Conservation (phyloP, 176 grass and related monocot genomes). For the Eragrostis curvula region DNA sequence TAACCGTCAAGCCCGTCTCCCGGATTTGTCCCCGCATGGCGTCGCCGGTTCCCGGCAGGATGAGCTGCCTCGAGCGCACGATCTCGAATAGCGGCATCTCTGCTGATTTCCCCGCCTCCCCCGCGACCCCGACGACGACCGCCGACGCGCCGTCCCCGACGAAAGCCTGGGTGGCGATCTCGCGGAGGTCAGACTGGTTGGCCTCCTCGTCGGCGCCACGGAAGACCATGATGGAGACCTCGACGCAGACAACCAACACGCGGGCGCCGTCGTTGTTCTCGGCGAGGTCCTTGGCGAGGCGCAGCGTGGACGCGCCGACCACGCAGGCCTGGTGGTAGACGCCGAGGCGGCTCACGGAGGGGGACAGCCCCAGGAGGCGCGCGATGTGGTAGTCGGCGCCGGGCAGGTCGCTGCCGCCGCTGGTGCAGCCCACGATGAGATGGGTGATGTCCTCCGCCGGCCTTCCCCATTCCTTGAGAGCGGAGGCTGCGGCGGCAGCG, state of each 20-base stretch:
- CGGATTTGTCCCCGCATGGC: no score
- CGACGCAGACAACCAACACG: conserved; percentile 40
- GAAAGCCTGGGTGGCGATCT: conserved; percentile 36
- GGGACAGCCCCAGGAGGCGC: conserved; percentile 21
- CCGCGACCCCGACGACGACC: conserved; percentile 38
- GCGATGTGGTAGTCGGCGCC: conserved; percentile 47
- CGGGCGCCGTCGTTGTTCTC: conserved; percentile 50
- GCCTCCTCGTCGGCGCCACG: conserved; percentile 27
- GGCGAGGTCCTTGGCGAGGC: no score
- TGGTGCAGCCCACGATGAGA: conserved; percentile 40
- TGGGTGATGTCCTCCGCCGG: conserved; percentile 44
- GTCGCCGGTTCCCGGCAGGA: conserved; percentile 37
- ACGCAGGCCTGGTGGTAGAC: conserved; percentile 35
- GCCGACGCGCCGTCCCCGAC: conserved; percentile 50
- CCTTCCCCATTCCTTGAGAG: conserved; percentile 41
- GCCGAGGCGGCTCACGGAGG: conserved; percentile 20
- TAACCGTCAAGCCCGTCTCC: no score
- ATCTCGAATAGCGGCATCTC: conserved; percentile 41
- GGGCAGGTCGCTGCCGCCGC: conserved; percentile 47
- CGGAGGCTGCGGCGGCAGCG: background rate
- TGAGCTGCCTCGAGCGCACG: conserved; percentile 13
- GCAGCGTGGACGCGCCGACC: background rate
- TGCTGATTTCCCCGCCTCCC: no score
- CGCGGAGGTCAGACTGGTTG: no score
- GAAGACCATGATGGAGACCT: conserved; percentile 17